Conservation (phyloP, 352 stramenopile genomes). For the Phytophthora ramorum region DNA sequence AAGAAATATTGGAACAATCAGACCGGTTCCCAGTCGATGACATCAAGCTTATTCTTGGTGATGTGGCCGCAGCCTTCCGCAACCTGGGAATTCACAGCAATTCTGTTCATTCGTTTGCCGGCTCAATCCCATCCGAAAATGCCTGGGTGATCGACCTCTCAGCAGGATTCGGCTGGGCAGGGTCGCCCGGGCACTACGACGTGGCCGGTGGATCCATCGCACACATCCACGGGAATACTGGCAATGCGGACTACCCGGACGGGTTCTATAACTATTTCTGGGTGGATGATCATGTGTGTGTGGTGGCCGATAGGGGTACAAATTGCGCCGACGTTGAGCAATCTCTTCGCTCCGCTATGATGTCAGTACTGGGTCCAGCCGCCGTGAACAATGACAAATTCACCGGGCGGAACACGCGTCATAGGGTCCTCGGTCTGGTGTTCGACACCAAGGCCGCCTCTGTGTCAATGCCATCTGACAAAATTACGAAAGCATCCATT, state of each 20-base stretch:
- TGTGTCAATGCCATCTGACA: neutral
- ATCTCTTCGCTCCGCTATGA: slow-evolving; percentile 4
- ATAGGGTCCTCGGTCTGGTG: neutral
- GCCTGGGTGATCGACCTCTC: neutral
- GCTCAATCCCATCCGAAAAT: neutral
- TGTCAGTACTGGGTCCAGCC: neutral
- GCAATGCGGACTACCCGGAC: neutral
- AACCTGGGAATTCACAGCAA: slow-evolving; percentile 2
- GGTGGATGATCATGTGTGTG: slow-evolving; percentile 2
- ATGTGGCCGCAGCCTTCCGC: slow-evolving; percentile 1
- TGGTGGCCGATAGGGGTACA: neutral
- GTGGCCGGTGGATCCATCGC: neutral
- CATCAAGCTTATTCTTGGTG: neutral
- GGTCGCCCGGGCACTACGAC: neutral
- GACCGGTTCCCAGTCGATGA: neutral
- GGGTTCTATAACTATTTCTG: slow-evolving; percentile 5
- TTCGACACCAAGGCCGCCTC: slow-evolving; percentile 2
- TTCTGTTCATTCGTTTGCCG: neutral
- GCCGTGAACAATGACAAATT: slow-evolving; percentile 1
- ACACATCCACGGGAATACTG: neutral
- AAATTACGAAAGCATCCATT: slow-evolving; percentile 3
- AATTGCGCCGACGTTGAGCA: neutral
- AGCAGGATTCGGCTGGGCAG: slow-evolving; percentile 3
- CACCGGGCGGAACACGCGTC: neutral
- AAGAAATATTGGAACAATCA: neutral